phyloP scores from a whole-genome alignment of 2,329 filamentous ascomycete species.

The Didymella sp. region DNA sequence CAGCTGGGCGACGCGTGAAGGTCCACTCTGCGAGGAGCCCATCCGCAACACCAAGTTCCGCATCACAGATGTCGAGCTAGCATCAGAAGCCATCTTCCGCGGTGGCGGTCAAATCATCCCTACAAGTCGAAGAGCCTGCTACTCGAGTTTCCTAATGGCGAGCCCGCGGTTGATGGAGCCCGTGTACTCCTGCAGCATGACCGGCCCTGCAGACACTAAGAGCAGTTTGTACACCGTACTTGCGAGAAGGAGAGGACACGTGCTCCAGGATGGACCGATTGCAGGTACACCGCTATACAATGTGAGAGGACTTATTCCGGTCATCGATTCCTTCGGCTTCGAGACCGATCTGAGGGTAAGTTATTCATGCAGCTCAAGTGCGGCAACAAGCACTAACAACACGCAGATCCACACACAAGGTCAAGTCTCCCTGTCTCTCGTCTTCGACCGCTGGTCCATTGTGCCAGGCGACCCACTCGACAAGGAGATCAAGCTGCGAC shows the following conservation, averaged over 20 bases:
- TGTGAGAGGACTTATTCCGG: constrained; percentile 87
- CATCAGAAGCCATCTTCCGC: constrained; percentile 89
- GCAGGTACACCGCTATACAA: constrained; percentile 93
- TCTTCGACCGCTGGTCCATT: constrained; percentile 95
- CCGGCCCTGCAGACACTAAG: constrained; percentile 87
- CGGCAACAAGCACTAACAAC: neutral
- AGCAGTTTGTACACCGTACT: constrained; percentile 91
- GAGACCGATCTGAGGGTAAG: constrained; percentile 83
- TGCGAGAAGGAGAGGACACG: constrained; percentile 85
- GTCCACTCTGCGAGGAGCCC: constrained; percentile 96
- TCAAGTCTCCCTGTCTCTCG: constrained; percentile 84
- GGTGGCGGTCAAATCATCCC: constrained; percentile 98
- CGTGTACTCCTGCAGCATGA: constrained; percentile 90
- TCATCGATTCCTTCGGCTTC: constrained; percentile 97
- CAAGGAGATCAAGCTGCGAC: constrained; percentile 78
- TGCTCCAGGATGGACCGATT: constrained; percentile 91
- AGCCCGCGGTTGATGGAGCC: constrained; percentile 97
- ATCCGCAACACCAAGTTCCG: constrained; percentile 99
- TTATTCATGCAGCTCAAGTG: neutral
- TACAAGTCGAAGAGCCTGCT: constrained; percentile 88
- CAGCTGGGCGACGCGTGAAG: constrained; percentile 94
- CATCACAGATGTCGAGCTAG: constrained; percentile 87
- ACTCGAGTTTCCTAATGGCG: constrained; percentile 96
- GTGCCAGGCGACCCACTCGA: constrained; percentile 96
- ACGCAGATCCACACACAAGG: constrained; percentile 85